Evolutionary conservation across 2,329 filamentous ascomycete species (phyloP), one percentile per base, ranked within the genome.

Genomic region (Gremmenia infestans): DNA sequence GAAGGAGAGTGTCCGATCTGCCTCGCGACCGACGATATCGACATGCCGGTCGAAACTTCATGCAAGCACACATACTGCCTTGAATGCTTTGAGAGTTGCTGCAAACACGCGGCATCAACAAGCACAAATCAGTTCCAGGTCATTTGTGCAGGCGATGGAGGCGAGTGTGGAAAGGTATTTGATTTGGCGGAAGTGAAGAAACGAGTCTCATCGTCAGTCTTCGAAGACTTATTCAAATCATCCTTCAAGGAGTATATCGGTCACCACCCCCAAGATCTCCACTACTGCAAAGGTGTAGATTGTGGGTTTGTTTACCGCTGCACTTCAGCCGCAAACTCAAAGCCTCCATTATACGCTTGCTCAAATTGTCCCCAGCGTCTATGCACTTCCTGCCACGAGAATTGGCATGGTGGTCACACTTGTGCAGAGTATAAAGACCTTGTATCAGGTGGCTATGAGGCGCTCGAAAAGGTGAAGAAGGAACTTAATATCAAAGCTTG

Each of bases 61-160:
- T 65, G 62, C 46, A 56, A 58, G 22, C 63, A 65, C 54, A 46
- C 39, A 22, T 65, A 64, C 52, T 64, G 63, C 49, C 48, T 54
- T 25, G 53, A 53, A 35, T 64, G 63, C 42, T 63, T 64, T 28
- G 57, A 60, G 37, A 37, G 50, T 23, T 58, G 58, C 48, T 66
- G 61, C 53, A 59, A 50, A 51, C 22, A n/a, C 42, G 42, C 42
- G 5, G 43, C 55, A 37, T 58, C 61, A 19, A 60, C 56, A 12
- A 56, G 53, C 48, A 62, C 60, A 28, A 50, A 47, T 17, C 43
- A 54, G 14, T 57, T 64, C 28, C 56, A 56, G 46, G 54, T 66
- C 46, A 47, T 56, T 32, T 67, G 65, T 52, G 48, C 59, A 22
- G 65, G 61, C 28, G 55, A 58, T 15, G 56, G 23, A 42, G 60